Percentiles rank a stretch among this genome's conserved stretches.
Evolutionary conservation across 306 rosid genomes (phyloP).

Genomic region (Geum urbanum): DNA sequence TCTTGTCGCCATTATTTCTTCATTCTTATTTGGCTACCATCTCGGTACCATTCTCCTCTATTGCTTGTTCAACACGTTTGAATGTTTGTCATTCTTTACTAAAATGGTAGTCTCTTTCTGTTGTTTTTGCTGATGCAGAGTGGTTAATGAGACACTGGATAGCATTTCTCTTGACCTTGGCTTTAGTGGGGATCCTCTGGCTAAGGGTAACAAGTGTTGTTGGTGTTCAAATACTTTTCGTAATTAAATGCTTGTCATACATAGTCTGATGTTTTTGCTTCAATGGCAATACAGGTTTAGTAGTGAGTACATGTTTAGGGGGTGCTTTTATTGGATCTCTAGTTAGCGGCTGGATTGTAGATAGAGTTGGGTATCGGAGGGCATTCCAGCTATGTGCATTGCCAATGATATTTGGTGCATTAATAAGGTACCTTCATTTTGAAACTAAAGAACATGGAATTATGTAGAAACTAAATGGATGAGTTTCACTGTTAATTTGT

Average conservation of each 20-base stretch:
- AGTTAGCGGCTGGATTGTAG: slow-evolving; percentile 72
- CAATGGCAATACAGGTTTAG: slow-evolving; percentile 62
- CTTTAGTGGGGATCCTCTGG: slow-evolving; percentile 69
- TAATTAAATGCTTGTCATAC: slow-evolving; percentile 16
- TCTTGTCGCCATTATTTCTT: slow-evolving; percentile 61
- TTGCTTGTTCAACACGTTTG: not conserved
- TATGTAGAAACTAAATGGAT: not conserved
- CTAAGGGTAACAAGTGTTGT: slow-evolving; percentile 50
- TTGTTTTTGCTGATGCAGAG: slow-evolving; percentile 47
- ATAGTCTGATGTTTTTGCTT: slow-evolving; percentile 8
- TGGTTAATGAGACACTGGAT: slow-evolving; percentile 82
- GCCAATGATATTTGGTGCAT: slow-evolving; percentile 82
- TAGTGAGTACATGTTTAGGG: slow-evolving; percentile 81
- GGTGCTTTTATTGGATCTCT: slow-evolving; percentile 79
- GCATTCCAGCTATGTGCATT: slow-evolving; percentile 81
- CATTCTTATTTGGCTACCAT: slow-evolving; percentile 84
- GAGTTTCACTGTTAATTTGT: not conserved
- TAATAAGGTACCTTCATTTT: slow-evolving; percentile 51
- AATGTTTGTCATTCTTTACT: not conserved
- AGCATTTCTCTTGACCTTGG: slow-evolving; percentile 74
- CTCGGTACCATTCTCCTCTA: slow-evolving; percentile 34
- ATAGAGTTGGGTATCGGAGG: slow-evolving; percentile 80
- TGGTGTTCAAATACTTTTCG: not conserved
- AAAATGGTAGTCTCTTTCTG: slow-evolving; percentile 11
- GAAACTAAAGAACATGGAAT: not conserved